Conservation (phyloP, 2,329 filamentous ascomycete genomes). For the Septoria linicola region DNA sequence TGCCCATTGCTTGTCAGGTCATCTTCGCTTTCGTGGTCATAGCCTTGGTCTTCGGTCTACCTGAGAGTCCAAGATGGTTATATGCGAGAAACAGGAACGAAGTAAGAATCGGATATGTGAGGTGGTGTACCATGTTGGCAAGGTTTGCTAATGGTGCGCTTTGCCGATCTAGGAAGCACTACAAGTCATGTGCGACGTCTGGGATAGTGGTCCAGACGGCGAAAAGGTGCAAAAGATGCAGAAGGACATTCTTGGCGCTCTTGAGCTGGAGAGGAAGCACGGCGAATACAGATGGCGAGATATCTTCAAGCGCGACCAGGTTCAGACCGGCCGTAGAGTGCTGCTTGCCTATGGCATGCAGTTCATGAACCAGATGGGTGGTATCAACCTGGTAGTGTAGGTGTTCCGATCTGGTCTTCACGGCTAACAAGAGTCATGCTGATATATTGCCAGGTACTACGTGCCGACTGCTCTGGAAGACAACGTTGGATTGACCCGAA, state of each 20-base stretch:
- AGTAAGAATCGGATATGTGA: neutral
- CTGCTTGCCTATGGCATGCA: conserved; percentile 36
- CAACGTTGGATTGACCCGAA: conserved; percentile 48
- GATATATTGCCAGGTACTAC: conserved; percentile 41
- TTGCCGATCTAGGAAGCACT: too few relatives aligned
- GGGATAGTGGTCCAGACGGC: conserved; percentile 31
- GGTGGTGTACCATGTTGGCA: too few relatives aligned
- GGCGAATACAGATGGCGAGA: conserved; percentile 43
- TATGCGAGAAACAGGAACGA: conserved; percentile 36
- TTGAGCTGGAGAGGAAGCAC: conserved; percentile 40
- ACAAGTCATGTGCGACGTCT: conserved; percentile 38
- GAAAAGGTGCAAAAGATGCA: conserved; percentile 35
- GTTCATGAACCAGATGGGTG: conserved; percentile 32
- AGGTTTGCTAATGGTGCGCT: too few relatives aligned
- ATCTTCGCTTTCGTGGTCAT: conserved; percentile 42
- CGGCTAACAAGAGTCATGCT: too few relatives aligned
- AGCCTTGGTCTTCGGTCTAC: conserved; percentile 42
- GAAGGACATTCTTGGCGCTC: conserved; percentile 39
- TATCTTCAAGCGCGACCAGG: conserved; percentile 42
- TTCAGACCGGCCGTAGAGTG: conserved; percentile 43
- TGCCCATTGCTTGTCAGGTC: conserved; percentile 50
- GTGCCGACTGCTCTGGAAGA: conserved; percentile 47
- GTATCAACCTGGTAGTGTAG: conserved; percentile 43
- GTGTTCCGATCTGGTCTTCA: conserved; percentile 16
- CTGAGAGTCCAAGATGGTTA: conserved; percentile 45